Conservation (phyloP, 148 eudicot species). For the Rhododendron kiyosumense region DNA sequence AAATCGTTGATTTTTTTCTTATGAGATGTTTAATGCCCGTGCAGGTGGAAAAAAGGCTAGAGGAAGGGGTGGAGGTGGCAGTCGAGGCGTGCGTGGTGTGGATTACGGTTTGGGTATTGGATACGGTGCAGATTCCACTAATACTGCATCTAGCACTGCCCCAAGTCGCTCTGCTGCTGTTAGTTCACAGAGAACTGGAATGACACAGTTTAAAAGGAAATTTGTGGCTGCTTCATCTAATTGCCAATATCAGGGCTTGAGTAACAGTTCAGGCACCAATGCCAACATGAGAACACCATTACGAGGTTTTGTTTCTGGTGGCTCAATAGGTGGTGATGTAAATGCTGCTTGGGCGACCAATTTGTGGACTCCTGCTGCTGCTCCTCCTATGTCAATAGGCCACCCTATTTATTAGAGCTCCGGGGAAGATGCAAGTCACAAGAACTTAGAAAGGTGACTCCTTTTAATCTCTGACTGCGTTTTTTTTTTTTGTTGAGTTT, state of each 20-base stretch:
- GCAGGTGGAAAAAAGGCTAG: conserved; percentile 94
- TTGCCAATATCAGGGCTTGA: conserved; percentile 40
- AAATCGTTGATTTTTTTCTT: not conserved
- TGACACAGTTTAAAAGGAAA: conserved; percentile 64
- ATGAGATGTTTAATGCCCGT: conserved; percentile 12
- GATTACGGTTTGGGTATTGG: conserved; percentile 96
- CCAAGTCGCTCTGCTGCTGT: conserved; percentile 71
- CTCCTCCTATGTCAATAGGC: conserved; percentile 33
- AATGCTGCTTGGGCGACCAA: conserved; percentile 34
- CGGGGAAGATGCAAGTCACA: conserved; percentile 34
- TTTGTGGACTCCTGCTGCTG: conserved; percentile 28
- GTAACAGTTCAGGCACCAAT: conserved; percentile 32
- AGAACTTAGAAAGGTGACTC: conserved; percentile 51
- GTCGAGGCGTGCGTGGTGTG: conserved; percentile 94
- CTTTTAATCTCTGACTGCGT: not conserved
- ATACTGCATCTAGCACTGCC: conserved; percentile 34
- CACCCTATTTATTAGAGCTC: conserved; percentile 32
- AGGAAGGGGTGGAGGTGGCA: conserved; percentile 88
- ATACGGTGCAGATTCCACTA: conserved; percentile 58
- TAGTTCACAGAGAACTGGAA: conserved; percentile 74
- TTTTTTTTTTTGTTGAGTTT: not conserved
- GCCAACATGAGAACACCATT: conserved; percentile 45
- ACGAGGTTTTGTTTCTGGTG: conserved; percentile 88
- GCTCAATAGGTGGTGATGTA: conserved; percentile 75
- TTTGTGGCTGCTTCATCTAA: conserved; percentile 84